A percentile compares a stretch with the other conserved stretches of the same genome.
These are phyloP conservation scores for Asclepias syriaca DNA, from an alignment of 257 asterid species.

Conservation along the genomic window DNA sequence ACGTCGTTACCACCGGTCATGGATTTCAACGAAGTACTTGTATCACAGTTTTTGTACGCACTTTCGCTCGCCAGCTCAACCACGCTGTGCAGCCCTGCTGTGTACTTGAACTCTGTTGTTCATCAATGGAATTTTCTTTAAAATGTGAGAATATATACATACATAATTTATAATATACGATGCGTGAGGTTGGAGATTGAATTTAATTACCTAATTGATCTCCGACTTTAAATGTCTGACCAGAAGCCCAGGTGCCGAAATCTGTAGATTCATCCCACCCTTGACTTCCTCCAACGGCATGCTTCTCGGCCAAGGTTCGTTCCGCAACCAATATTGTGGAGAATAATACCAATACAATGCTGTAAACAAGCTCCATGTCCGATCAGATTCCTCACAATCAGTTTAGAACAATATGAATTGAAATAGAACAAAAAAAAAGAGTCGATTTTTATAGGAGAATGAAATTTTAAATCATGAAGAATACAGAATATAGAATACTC, in stretches of 20 bases:
- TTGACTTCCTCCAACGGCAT: constrained; percentile 70
- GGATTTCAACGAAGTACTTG: constrained; percentile 40
- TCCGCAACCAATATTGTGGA: not conserved
- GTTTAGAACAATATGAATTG: not conserved
- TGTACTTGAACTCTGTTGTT: constrained; percentile 56
- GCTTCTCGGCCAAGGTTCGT: constrained; percentile 45
- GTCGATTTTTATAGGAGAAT: not conserved
- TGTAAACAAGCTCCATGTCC: constrained; percentile 14
- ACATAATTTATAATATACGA: no score
- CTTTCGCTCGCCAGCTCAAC: constrained; percentile 57
- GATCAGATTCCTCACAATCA: not conserved
- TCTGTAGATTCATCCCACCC: constrained; percentile 86
- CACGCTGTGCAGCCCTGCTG: constrained; percentile 64
- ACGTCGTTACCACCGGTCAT: constrained; percentile 47
- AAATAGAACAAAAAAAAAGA: not conserved
- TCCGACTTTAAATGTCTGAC: constrained; percentile 71
- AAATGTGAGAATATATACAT: no score
- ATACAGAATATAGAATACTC: constrained; percentile 8
- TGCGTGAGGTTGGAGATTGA: not conserved
- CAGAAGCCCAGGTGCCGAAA: constrained; percentile 66
- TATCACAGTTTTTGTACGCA: constrained; percentile 62
- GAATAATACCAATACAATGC: not conserved
- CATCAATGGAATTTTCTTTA: no score
- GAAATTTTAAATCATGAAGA: constrained; percentile 2
- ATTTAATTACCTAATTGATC: constrained; percentile 53